phyloP scores from a whole-genome alignment of 2,329 filamentous ascomycete species.

The Gaeumannomyces sp. region DNA sequence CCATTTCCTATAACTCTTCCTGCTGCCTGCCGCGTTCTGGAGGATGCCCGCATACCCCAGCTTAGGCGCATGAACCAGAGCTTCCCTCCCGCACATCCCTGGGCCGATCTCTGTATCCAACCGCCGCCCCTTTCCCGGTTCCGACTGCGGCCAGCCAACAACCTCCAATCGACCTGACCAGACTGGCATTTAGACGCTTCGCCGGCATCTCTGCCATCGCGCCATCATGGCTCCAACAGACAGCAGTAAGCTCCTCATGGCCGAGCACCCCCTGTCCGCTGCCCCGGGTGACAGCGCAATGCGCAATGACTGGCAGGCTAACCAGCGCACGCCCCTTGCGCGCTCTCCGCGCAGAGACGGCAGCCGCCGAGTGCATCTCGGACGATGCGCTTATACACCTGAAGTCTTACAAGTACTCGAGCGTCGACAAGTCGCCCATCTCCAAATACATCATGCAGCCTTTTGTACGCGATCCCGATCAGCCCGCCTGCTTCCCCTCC shows the following conservation, averaged over 20 bases:
- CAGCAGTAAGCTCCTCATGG: constrained; percentile 25
- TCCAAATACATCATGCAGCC: constrained; percentile 91
- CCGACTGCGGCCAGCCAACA: background rate
- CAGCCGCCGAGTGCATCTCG: constrained; percentile 68
- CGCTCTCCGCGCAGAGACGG: constrained; percentile 33
- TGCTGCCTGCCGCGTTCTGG: background rate
- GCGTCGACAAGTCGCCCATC: constrained; percentile 89
- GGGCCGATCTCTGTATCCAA: background rate
- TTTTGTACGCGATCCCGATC: constrained; percentile 61
- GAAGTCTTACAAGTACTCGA: constrained; percentile 94
- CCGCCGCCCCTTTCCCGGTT: background rate
- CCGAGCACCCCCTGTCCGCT: background rate
- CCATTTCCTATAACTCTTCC: background rate
- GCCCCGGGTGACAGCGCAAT: background rate
- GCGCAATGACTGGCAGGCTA: constrained; percentile 4
- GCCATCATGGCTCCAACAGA: constrained; percentile 31
- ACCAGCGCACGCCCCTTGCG: constrained; percentile 2
- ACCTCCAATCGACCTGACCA: background rate
- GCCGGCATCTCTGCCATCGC: background rate
- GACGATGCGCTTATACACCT: constrained; percentile 88
- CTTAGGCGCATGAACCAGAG: background rate
- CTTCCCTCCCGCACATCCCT: background rate
- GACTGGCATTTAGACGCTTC: background rate
- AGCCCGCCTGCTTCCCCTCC: constrained; percentile 11
- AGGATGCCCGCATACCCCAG: background rate